Conservation (phyloP, 2,329 filamentous ascomycete genomes). For the Sporothrix globosa region DNA sequence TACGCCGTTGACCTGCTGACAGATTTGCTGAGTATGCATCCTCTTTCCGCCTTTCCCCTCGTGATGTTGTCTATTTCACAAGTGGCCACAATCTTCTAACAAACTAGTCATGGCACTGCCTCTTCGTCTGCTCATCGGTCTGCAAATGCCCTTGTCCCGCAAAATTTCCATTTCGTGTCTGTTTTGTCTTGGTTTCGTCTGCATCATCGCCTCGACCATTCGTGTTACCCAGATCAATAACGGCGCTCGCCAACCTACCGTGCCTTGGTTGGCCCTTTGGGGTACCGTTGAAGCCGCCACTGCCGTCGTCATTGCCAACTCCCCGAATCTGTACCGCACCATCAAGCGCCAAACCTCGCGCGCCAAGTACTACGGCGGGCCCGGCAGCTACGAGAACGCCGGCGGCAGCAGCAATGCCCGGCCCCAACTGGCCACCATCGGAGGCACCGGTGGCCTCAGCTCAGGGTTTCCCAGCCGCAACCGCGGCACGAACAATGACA, state of each 20-base stretch:
- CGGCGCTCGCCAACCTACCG: background rate
- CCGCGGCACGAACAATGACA: background rate
- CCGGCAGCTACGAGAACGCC: background rate
- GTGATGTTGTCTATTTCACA: background rate
- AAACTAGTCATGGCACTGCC: background rate
- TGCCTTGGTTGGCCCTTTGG: slow-evolving; percentile 6
- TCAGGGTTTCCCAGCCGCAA: background rate
- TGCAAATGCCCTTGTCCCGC: slow-evolving; percentile 6
- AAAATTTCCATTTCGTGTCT: background rate
- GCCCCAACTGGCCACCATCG: background rate
- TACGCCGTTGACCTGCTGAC: slow-evolving; percentile 4
- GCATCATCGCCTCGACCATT: slow-evolving; percentile 6
- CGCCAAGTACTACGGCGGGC: background rate
- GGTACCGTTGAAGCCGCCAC: background rate
- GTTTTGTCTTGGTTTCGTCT: slow-evolving; percentile 6
- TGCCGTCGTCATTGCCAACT: slow-evolving; percentile 4
- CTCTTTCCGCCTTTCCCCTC: background rate
- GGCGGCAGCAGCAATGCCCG: background rate
- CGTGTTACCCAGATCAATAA: slow-evolving; percentile 9
- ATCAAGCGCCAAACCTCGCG: background rate
- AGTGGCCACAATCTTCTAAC: background rate
- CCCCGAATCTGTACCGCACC: background rate
- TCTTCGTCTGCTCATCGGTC: background rate
- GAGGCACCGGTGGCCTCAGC: background rate
- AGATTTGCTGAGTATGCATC: background rate